Percentiles rank a stretch among this genome's conserved stretches.
These are phyloP conservation scores for Kokia cookei DNA, from an alignment of 441 rosid species.

Conservation along the genomic window DNA sequence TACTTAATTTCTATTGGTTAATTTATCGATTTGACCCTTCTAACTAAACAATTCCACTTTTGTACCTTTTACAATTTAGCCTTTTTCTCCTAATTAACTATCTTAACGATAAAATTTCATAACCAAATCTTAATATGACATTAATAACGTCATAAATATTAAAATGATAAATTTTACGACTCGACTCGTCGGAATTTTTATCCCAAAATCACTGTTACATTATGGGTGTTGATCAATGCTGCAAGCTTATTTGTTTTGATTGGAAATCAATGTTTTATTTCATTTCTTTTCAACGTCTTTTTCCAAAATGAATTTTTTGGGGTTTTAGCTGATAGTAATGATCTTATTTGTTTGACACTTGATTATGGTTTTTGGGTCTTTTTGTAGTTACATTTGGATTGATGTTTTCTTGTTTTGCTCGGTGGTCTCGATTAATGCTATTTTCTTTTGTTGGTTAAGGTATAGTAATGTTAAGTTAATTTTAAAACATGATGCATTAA, in stretches of 20 bases:
- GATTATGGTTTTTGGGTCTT: constrained; percentile 3
- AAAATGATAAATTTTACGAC: too few relatives aligned
- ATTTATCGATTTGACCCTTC: too few relatives aligned
- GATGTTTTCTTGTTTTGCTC: constrained; percentile 15
- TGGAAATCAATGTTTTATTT: constrained; percentile 13
- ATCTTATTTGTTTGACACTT: constrained; percentile 10
- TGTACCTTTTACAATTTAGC: too few relatives aligned
- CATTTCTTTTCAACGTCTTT: neutral
- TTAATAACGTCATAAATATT: too few relatives aligned
- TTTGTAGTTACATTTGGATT: neutral
- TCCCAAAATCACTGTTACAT: too few relatives aligned
- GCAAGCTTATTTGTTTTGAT: constrained; percentile 5
- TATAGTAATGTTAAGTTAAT: neutral
- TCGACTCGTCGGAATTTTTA: too few relatives aligned
- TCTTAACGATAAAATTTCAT: too few relatives aligned
- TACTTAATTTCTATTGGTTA: too few relatives aligned
- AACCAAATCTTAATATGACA: too few relatives aligned
- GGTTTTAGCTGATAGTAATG: neutral
- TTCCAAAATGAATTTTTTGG: neutral
- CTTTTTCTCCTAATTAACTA: too few relatives aligned
- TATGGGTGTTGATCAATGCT: constrained; percentile 6
- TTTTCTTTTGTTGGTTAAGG: neutral
- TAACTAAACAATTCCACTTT: too few relatives aligned
- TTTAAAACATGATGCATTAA: neutral
- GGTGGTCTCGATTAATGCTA: neutral